These are phyloP conservation scores for Chondrus crispus DNA, from an alignment of 23 red algal species.

Conservation along the genomic window DNA sequence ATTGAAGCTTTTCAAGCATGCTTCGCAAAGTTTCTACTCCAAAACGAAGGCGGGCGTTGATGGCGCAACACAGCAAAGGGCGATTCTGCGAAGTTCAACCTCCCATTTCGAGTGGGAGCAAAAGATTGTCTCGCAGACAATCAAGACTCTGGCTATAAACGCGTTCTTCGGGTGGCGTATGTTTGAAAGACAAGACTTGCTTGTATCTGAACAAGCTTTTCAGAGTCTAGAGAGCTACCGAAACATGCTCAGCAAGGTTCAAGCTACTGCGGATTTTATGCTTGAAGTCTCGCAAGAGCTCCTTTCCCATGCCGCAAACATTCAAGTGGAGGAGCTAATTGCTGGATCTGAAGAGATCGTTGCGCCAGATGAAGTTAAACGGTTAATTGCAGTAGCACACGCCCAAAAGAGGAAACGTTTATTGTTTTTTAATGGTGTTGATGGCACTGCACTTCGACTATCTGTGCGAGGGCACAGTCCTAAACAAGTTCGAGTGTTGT, in stretches of 20 bases:
- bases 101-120: neutral
- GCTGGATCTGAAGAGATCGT: neutral
- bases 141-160: neutral
- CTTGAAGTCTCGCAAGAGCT: neutral
- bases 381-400: neutral
- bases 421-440: neutral
- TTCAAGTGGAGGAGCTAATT: neutral
- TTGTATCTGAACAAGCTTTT: neutral
- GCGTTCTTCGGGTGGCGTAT: neutral
- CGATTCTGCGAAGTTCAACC: neutral
- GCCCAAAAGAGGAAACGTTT: slow-evolving; percentile 24
- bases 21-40: neutral
- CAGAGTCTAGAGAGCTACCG: neutral
- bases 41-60: neutral
- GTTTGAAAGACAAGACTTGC: neutral
- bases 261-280: neutral
- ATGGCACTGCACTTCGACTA: neutral
- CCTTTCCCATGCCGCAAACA: neutral
- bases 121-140: neutral
- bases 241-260: neutral
- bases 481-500: neutral
- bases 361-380: neutral
- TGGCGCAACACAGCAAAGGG: neutral
- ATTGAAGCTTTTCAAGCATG: slow-evolving; percentile 1
- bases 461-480: slow-evolving; percentile 25